Base-by-base conservation (phyloP, 768 basidiomycete genomes). In the Boletus rubescentipes region DNA sequence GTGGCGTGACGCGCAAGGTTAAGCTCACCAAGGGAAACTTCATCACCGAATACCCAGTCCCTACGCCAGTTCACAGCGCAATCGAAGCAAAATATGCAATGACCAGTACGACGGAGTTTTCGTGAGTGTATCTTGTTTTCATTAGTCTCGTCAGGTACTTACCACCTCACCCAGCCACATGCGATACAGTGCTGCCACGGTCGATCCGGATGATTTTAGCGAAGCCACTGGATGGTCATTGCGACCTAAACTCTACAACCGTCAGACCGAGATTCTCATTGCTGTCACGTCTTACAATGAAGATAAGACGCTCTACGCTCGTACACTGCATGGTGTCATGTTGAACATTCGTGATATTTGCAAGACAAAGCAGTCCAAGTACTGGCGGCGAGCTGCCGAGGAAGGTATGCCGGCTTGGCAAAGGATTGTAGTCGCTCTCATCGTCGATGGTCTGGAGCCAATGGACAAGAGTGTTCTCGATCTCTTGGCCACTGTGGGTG, bases 271-370 rank as follows among this genome's bases (percentile, higher is more conserved):
- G 59, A 70, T 98, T 8, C 81, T 98, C 23, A 96, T 98, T 63
- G 95, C 93, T 10, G 91, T 98, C 58, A 97, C 93, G 7, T 91
- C 87, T 4, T 93, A 93, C 75, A 93, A 93, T 58, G 92, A 94
- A 70, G 91, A 93, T 80, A 93, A 93, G 77, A 86, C 84, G 7
- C 81, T 93, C n/a, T 91, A 93, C 65, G 84, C 91, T 26, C 86
- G 89, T 59, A 98, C 96, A 0, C 77, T 98, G 37, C 96, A 98
- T 66, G 91, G 91, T 58, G 88, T 98, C 64, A 98, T 98, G 95
- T 72, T 96, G 58, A 98, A 99, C 72, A 96, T 98, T 57, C 89
- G 95, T 60, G 90, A 98, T 63, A 98, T 98, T 61, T 95, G 93
- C 82, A 93, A 89, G 74, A 94, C 92, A 38, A 95, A 95, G 70